Evolutionary conservation across 2,329 filamentous ascomycete genomes (phyloP).

Genomic region (Trichoderma sp.): DNA sequence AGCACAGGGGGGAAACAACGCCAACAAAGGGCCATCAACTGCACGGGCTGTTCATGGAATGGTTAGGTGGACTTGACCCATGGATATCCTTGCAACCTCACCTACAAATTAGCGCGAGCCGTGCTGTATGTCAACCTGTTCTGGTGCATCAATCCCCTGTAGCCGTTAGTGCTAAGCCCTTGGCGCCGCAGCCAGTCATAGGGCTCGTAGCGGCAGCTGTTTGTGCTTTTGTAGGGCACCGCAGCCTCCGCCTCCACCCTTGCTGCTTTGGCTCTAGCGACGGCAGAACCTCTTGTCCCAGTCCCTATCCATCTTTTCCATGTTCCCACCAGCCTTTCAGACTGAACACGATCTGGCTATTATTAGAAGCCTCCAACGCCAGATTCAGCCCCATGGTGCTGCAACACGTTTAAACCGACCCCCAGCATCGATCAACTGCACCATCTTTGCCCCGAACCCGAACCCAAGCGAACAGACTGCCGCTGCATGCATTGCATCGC

Average conservation of each 20-base stretch:
- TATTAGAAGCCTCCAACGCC: slow-evolving; percentile 51
- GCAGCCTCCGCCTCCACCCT: slow-evolving; percentile 12
- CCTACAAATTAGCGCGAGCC: neutral
- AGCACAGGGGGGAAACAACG: neutral
- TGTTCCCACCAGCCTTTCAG: slow-evolving; percentile 17
- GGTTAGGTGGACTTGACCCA: neutral
- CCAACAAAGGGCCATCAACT: neutral
- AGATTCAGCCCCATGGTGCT: slow-evolving; percentile 48
- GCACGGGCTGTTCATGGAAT: neutral
- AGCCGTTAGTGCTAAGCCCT: neutral
- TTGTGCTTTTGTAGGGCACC: neutral
- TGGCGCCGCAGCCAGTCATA: slow-evolving; percentile 9
- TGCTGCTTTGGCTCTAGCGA: slow-evolving; percentile 3
- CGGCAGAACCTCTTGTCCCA: neutral
- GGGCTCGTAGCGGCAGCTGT: neutral
- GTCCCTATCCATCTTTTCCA: slow-evolving; percentile 21
- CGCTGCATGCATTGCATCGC: slow-evolving; percentile 3
- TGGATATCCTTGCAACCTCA: neutral
- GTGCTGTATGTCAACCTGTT: neutral
- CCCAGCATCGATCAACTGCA: slow-evolving; percentile 21
- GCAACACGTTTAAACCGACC: slow-evolving; percentile 24
- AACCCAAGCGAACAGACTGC: slow-evolving; percentile 8
- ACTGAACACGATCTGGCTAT: slow-evolving; percentile 47
- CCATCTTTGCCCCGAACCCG: neutral
- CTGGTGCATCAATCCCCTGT: neutral